Conservation (phyloP, 192 early-diverging fungal genomes). For the Linnemannia elongata region DNA sequence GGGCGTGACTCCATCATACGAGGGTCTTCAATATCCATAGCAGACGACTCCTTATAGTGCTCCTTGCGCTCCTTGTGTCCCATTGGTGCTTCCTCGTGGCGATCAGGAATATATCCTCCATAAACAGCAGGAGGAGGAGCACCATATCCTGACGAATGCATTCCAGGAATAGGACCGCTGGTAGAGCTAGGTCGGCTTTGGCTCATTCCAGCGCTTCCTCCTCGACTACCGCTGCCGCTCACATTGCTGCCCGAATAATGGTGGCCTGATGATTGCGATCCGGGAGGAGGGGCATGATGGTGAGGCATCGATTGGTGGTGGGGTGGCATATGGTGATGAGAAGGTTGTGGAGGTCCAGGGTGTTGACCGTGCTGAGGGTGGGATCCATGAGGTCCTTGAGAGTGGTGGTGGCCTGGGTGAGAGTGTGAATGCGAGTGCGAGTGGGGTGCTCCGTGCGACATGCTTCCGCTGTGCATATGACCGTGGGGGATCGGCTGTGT, state of each 20-base stretch:
- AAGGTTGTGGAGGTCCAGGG: conserved; percentile 39
- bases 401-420: conserved; percentile 49
- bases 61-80: conserved; percentile 43
- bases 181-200: conserved; percentile 41
- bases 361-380: conserved; percentile 41
- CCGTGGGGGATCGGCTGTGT: conserved; percentile 32
- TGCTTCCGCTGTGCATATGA: conserved; percentile 42
- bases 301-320: conserved; percentile 36
- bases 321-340: conserved; percentile 50
- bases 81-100: conserved; percentile 33
- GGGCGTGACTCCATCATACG: conserved; percentile 45
- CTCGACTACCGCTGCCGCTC: conserved; percentile 27
- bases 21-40: conserved; percentile 52
- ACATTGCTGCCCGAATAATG: conserved; percentile 39
- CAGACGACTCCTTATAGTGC: conserved; percentile 47
- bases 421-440: conserved; percentile 41
- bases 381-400: conserved; percentile 29
- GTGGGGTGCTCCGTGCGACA: conserved; percentile 35
- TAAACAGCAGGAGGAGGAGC: conserved; percentile 34
- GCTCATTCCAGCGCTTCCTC: conserved; percentile 19
- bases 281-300: conserved; percentile 42
- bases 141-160: conserved; percentile 40
- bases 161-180: conserved; percentile 36
- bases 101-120: conserved; percentile 49
- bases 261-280: conserved; percentile 26